Base-by-base conservation (phyloP, 257 asterid genomes). In the Solanum pimpinellifolium region DNA sequence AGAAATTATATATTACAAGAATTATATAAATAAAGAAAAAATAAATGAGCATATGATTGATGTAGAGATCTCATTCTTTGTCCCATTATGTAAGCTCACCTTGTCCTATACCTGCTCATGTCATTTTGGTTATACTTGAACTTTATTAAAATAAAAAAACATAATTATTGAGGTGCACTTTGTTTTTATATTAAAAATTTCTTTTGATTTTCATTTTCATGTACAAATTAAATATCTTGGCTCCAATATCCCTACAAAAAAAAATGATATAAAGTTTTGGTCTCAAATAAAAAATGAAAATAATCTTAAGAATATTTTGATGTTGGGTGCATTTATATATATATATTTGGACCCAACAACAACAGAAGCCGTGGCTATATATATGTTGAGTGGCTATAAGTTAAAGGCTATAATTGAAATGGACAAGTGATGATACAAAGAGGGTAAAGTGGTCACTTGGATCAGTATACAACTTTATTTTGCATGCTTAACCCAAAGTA, bases 361-460 rank as follows among this genome's bases (percentile, higher is more conserved):
- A 80, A 59, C 23, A 86, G 13, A 25, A 9, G 77, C 42, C 37
- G 77, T 52, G 83, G 81, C 29, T 42, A 44, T 39, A 39, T 41
- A n/a, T 46, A 83, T 42, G 73, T 60, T 42, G 60, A 44, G 41
- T 42, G 85, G 52, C 16, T 76, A 73, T 37, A 23, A 83, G 88
- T 88, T 70, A 88, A 87, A 87, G 88, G 62, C 66, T 88, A 83
- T 59, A 83, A 15, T 46, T 87, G 90, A 89, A 59, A 68, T 70
- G 78, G 91, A 90, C 89, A 46, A 46, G 85, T 86, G 78, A 90
- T 90, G 86, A 90, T 52, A 77, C 72, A 82, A 75, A 87, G 76
- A 49, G 74, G 80, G 29, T 25, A 74, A 91, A 86, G 83, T 84
- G 66, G 86, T 83, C 86, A 80, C 41, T 80, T 47, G 84, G 60